A percentile compares a stretch with the other conserved stretches of the same genome.
These are phyloP conservation scores for Dactylonectria macrodidyma DNA, from an alignment of 2,329 filamentous ascomycete genomes.

Conservation along the genomic window DNA sequence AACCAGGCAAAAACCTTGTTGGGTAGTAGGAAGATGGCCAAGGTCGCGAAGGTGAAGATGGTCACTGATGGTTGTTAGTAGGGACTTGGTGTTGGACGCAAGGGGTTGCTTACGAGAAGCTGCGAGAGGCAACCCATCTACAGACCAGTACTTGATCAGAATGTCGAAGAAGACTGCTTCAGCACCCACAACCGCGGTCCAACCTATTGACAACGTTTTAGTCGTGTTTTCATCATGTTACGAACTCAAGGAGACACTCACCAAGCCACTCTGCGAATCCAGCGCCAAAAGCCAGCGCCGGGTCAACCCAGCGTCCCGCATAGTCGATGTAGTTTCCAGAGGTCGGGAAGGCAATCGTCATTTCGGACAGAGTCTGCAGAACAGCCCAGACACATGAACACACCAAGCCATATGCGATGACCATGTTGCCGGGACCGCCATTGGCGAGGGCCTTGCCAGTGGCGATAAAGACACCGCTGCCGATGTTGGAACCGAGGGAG, in stretches of 20 bases:
- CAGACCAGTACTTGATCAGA: constrained; percentile 24
- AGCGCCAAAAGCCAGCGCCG: constrained; percentile 27
- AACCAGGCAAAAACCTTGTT: constrained; percentile 29
- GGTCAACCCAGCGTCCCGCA: constrained; percentile 26
- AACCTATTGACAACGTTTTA: background rate
- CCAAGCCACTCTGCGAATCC: constrained; percentile 31
- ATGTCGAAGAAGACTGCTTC: constrained; percentile 28
- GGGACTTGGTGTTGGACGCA: too few species aligned
- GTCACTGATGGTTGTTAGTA: constrained; percentile 8
- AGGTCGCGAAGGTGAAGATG: constrained; percentile 12
- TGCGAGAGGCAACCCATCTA: constrained; percentile 12
- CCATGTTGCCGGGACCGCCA: constrained; percentile 23
- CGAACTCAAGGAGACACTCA: background rate
- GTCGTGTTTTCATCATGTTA: too few species aligned
- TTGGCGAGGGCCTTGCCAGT: constrained; percentile 26
- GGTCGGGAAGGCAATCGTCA: constrained; percentile 21
- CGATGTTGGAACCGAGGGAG: constrained; percentile 23
- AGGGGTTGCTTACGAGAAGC: constrained; percentile 7
- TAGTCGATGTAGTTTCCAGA: constrained; percentile 29
- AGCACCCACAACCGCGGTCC: constrained; percentile 25
- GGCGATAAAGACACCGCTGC: constrained; percentile 26
- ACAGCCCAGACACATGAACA: constrained; percentile 25
- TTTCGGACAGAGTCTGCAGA: constrained; percentile 20
- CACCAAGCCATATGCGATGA: constrained; percentile 20
- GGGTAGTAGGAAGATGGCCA: constrained; percentile 19